Evolutionary conservation across 1,284 basidiomycete species (phyloP), one percentile per base, ranked within the genome.

Genomic region (Jaminaea rosea): DNA sequence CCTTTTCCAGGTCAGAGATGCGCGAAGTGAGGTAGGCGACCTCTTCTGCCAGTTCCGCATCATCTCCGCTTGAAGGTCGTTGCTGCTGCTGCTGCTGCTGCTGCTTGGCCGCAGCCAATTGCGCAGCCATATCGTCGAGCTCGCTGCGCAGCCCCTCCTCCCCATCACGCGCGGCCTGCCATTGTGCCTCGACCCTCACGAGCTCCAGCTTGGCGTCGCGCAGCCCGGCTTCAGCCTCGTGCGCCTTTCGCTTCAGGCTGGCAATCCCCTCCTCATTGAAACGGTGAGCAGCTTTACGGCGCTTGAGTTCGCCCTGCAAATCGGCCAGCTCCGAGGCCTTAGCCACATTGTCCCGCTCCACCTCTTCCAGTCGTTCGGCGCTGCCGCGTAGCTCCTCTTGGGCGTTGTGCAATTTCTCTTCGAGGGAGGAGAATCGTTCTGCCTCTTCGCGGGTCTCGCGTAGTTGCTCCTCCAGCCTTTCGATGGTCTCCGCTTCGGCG

Each of bases 1-100:
- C 65, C 10, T 47, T 26, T 47, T 69, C 68, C 15, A 71, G 49
- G 27, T 67, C 55, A 2, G 21, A 45, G 24, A 67, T 55, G 11
- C 60, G 47, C 6, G 31, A 32, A 10, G 15, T 2, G 6, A 59
- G 53, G 23, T 62, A 55, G 5, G 26, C 26, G 10, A 59, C 19
- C 15, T 58, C 56, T 3, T 46, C 52, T 21, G 26, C 11, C 29
- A 21, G 47, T 17, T 26, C 15, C 5, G 32, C 29, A 4, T 7
- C 31, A 28, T 47, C 47, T n/a, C 47, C 9, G 47, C 13, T 11
- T 34, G 24, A 24, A 24, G 8, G 23, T 26, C 15, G 10, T 26
- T 31, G 10, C 31, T 5, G 26, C 19, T 15, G n/a, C 4, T 15
- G 11, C 19, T 32, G 10, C 5, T 8, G 45, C 13, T 26, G 19